Percentiles rank a stretch among this genome's conserved stretches.
These are phyloP conservation scores for Rhinocladiella mackenziei DNA, from an alignment of 2,329 filamentous ascomycete genomes.

Conservation along the genomic window DNA sequence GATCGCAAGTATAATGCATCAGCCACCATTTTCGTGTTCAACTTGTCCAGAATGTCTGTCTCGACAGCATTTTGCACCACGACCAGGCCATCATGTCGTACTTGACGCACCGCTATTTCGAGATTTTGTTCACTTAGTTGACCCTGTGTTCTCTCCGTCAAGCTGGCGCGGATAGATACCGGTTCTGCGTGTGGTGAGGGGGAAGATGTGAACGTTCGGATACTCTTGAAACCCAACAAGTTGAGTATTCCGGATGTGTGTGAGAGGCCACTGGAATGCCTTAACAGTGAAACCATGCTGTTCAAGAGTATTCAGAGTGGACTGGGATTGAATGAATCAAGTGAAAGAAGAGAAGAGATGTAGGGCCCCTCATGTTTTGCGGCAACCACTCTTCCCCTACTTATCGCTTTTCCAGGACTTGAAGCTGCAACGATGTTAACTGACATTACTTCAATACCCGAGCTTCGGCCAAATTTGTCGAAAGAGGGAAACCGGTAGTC, in stretches of 20 bases:
- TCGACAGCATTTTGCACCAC: conserved; percentile 53
- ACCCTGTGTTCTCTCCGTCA: conserved; percentile 5
- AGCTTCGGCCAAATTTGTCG: conserved; percentile 5
- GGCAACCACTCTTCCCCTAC: no score
- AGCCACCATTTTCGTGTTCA: conserved; percentile 58
- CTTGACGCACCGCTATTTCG: conserved; percentile 51
- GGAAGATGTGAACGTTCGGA: no score
- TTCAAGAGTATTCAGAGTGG: no score
- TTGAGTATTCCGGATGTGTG: no score
- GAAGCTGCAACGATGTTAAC: no score
- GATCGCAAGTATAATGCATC: conserved; percentile 53
- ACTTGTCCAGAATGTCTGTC: conserved; percentile 49
- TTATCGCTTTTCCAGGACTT: no score
- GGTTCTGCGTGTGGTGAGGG: conserved; percentile 1
- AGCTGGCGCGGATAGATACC: not conserved
- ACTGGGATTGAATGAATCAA: no score
- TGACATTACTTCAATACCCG: no score
- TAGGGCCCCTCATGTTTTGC: no score
- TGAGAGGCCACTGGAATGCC: no score
- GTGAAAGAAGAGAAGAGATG: conserved; percentile 1
- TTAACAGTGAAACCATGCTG: no score
- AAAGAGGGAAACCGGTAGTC: not conserved
- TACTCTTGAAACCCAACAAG: no score
- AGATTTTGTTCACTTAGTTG: conserved; percentile 43
- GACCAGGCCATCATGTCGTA: conserved; percentile 55